Base-by-base conservation (phyloP, 2,329 filamentous ascomycete species). In the Macrophomina phaseolina region DNA sequence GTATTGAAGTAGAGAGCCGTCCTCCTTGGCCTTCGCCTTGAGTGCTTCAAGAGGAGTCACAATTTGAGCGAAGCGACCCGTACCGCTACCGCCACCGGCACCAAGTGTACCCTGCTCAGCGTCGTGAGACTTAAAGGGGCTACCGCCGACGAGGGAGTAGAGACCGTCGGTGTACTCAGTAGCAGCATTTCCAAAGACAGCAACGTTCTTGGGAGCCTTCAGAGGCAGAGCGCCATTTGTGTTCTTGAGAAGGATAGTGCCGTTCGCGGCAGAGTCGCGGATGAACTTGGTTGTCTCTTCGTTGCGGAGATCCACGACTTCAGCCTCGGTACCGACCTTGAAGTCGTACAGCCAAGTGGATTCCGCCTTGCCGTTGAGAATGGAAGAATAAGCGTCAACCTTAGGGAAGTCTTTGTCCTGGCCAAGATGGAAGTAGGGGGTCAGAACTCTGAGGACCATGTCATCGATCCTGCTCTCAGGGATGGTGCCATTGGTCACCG, bases 151-250 rank as follows among this genome's bases (percentile, higher is more conserved):
- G 6, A 66, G 48, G 6, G 65, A 62, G 49, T 81, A 81, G 11
- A 80, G 76, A 18, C 88, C 88, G 28, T 81, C 80, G 68, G 87
- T 82, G 72, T 76, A 69, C 60, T 81, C 78, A 12, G 76, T 77
- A 46, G 82, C 82, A 68, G 82, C 81, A 64, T 84, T 83, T 1
- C 84, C 84, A 65, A 85, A 84, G 1, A 86, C 75, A 2, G 77
- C 80, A 52, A 86, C 80, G 42, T 79, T 81, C 56, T 76, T 78
- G 14, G 84, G 83, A 61, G 80, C 81, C 63, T 82, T 82, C 8
- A 91, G 74, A 0, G 86, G 86, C 0, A 88, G 78, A 2, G 82
- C 74, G 7, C 78, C 76, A 9, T 81, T 79, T 1, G 71, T 73
- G 65, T 88, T 88, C 74, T 86, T 86, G 18, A 86, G 70, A 9